phyloP scores from a whole-genome alignment of 2,329 filamentous ascomycete genomes.

The Fusarium verticillioides region DNA sequence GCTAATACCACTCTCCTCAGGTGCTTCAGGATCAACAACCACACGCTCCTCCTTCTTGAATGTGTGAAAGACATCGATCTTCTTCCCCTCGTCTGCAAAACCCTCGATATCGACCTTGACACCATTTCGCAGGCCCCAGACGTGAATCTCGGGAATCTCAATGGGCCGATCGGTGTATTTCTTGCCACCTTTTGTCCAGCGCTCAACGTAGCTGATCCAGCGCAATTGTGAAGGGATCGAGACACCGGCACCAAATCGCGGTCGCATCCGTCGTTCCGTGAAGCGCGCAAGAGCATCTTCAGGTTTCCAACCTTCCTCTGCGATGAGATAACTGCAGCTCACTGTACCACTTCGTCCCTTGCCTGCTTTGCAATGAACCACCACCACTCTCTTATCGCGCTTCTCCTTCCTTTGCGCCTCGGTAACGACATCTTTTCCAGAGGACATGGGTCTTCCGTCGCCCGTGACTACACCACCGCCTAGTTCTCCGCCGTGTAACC shows the following conservation, averaged over 20 bases:
- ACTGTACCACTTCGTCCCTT: constrained; percentile 93
- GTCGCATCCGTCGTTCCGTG: constrained; percentile 88
- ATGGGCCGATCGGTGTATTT: constrained; percentile 84
- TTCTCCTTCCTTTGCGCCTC: constrained; percentile 49
- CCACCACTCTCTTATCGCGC: constrained; percentile 72
- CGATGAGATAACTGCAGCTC: constrained; percentile 89
- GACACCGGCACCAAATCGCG: constrained; percentile 87
- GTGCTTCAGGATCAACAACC: constrained; percentile 69
- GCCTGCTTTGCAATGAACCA: constrained; percentile 97
- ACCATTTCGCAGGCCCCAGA: constrained; percentile 87
- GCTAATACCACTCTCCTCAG: constrained; percentile 60
- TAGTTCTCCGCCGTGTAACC: constrained; percentile 70
- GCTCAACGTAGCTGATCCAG: constrained; percentile 88
- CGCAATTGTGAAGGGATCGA: constrained; percentile 93
- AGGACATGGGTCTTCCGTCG: constrained; percentile 29
- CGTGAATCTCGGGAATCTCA: constrained; percentile 88
- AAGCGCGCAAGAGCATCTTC: constrained; percentile 66
- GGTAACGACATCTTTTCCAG: constrained; percentile 24
- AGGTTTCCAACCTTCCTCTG: constrained; percentile 75
- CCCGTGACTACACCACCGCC: constrained; percentile 36
- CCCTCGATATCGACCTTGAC: constrained; percentile 90
- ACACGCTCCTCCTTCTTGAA: constrained; percentile 80
- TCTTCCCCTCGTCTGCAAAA: constrained; percentile 88
- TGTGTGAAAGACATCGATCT: constrained; percentile 84
- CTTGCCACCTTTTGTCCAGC: constrained; percentile 81